These are phyloP conservation scores for Ceratocystis eucalypticola DNA, from an alignment of 2,329 filamentous ascomycete species.

Conservation along the genomic window DNA sequence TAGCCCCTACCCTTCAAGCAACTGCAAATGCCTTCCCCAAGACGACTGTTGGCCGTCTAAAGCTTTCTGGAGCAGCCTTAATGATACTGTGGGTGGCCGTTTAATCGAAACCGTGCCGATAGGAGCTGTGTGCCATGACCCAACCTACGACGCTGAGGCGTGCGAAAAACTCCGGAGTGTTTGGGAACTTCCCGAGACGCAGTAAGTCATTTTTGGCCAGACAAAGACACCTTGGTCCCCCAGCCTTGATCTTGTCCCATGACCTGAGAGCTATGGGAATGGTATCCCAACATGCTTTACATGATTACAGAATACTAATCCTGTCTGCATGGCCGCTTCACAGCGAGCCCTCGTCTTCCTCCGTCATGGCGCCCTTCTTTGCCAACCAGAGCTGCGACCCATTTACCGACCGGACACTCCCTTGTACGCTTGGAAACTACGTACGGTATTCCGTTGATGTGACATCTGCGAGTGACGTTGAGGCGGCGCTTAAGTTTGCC, in stretches of 20 bases:
- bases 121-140: conserved; percentile 39
- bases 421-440: conserved; percentile 33
- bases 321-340: background rate
- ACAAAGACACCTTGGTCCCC: too few species aligned
- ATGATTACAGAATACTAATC: too few species aligned
- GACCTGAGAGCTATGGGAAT: too few species aligned
- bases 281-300: too few species aligned
- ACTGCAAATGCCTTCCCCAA: conserved; percentile 36
- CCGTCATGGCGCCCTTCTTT: conserved; percentile 30
- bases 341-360: conserved; percentile 29
- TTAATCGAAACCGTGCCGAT: conserved; percentile 41
- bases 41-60: conserved; percentile 41
- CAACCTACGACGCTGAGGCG: conserved; percentile 31
- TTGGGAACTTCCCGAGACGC: conserved; percentile 27
- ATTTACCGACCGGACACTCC: conserved; percentile 27
- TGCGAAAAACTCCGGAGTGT: conserved; percentile 30
- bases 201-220: conserved; percentile 23
- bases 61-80: conserved; percentile 36
- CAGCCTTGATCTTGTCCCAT: too few species aligned
- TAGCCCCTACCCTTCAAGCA: conserved; percentile 3
- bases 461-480: conserved; percentile 24
- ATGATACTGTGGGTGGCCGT: conserved; percentile 36
- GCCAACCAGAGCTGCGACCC: conserved; percentile 30
- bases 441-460: conserved; percentile 30
- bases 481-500: conserved; percentile 28